phyloP scores from a whole-genome alignment of 768 basidiomycete species.

The Erythrobasidium yunnanense region DNA sequence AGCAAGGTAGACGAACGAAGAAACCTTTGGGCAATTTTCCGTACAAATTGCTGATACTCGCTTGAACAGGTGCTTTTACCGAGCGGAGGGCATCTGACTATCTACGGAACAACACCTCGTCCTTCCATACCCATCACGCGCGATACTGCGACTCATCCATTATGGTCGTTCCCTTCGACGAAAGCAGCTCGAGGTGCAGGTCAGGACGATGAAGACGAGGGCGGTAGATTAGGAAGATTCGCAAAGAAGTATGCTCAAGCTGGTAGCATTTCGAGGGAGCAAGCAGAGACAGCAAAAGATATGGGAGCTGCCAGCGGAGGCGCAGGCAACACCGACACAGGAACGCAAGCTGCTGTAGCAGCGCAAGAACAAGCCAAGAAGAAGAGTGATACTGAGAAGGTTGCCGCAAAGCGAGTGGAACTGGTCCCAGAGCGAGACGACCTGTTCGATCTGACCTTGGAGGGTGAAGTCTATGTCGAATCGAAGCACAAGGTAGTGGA shows the following conservation, averaged over 20 bases:
- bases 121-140: slow-evolving; percentile 18
- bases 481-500: slow-evolving; percentile 48
- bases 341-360: slow-evolving; percentile 36
- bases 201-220: slow-evolving; percentile 14
- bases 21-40: no score
- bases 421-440: background rate
- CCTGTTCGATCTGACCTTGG: slow-evolving; percentile 53
- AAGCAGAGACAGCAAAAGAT: background rate
- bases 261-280: background rate
- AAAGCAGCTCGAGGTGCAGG: background rate
- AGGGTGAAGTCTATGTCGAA: slow-evolving; percentile 49
- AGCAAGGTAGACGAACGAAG: slow-evolving; percentile 13
- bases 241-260: slow-evolving; percentile 4
- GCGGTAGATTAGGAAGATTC: slow-evolving; percentile 28
- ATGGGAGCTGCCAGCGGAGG: background rate
- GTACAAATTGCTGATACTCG: background rate
- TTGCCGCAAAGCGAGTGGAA: slow-evolving; percentile 39
- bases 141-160: slow-evolving; percentile 25
- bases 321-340: background rate
- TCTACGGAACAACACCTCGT: slow-evolving; percentile 25
- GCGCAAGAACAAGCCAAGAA: slow-evolving; percentile 41
- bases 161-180: slow-evolving; percentile 24
- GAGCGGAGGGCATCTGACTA: background rate
- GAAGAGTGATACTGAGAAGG: slow-evolving; percentile 56
- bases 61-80: slow-evolving; percentile 20